Base-by-base conservation (phyloP, 257 asterid genomes). In the Mentha longifolia region DNA sequence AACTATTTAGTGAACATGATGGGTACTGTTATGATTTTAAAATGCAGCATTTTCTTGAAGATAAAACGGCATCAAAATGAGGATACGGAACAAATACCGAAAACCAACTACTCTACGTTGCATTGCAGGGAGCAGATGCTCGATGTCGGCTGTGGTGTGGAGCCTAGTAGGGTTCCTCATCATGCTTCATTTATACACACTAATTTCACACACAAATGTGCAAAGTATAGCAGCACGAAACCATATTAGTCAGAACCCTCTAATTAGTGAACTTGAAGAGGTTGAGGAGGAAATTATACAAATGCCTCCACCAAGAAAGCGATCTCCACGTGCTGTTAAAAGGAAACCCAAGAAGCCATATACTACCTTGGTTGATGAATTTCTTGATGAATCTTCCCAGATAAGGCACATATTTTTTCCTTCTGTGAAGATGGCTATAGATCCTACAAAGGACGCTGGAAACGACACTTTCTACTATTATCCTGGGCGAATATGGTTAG, bases 401-500 rank as follows among this genome's bases (percentile, higher is more conserved):
- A 76, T 95, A 74, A 87, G 99, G 79, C 86, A 85, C 71, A n/a
- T 85, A 22, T 95, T 95, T 79, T 95, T 95, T 67, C 98, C 98
- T 41, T 81, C 80, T 56, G 70, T 57, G 58, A 83, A 76, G 77
- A 78, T 37, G 31, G 92, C 97, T 52, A 45, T 92, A 49, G 90
- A 85, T 80, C 98, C 97, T 57, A 71, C 5, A 67, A 84, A 68
- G 70, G 85, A 42, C 55, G 73, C 20, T 67, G 91, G 80, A 47
- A 88, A 89, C 56, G 85, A 79, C 41, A 85, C 84, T 70, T 71
- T 75, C 28, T 85, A 78, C 74, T 95, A 87, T 76, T 82, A 83
- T 79, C 98, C 99, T 4, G 98, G 90, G 58, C 86, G 89, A 75
- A 80, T 90, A 73, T 95, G 99, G 99, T 77, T 95, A 77, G 99